phyloP scores from a whole-genome alignment of 2,329 filamentous ascomycete species.

The Colletotrichum sp. region DNA sequence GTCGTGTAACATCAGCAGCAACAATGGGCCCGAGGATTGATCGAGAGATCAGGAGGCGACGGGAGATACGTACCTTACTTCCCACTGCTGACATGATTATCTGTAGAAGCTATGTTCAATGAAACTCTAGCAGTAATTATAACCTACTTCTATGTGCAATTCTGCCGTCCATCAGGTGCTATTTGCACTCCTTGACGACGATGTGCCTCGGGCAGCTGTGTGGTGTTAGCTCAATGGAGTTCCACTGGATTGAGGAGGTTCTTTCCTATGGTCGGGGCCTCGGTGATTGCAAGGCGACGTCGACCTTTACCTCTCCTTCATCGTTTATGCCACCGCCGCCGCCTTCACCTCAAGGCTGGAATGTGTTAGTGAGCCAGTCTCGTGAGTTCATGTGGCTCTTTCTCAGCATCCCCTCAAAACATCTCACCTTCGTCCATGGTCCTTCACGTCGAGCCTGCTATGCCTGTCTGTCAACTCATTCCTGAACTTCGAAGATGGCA shows the following conservation, averaged over 20 bases:
- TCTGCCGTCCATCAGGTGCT: neutral
- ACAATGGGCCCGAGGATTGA: neutral
- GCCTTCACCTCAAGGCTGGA: neutral
- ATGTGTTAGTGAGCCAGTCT: neutral
- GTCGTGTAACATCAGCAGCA: neutral
- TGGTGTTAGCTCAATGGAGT: neutral
- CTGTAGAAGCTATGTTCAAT: accelerated
- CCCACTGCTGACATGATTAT: neutral
- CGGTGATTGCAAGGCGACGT: neutral
- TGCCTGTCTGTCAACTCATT: neutral
- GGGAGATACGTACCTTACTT: neutral
- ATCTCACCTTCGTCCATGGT: neutral
- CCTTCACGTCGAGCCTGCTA: neutral
- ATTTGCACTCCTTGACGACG: neutral
- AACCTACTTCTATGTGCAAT: neutral
- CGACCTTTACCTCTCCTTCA: neutral
- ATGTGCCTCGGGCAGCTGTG: neutral
- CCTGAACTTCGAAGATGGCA: neutral
- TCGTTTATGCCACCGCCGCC: neutral
- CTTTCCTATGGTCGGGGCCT: neutral
- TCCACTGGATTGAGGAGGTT: neutral
- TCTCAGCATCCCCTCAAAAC: neutral
- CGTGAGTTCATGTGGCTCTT: neutral
- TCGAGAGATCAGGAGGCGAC: neutral
- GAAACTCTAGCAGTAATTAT: neutral